phyloP scores from a whole-genome alignment of 2,329 filamentous ascomycete species.

The Aphanocladium album region DNA sequence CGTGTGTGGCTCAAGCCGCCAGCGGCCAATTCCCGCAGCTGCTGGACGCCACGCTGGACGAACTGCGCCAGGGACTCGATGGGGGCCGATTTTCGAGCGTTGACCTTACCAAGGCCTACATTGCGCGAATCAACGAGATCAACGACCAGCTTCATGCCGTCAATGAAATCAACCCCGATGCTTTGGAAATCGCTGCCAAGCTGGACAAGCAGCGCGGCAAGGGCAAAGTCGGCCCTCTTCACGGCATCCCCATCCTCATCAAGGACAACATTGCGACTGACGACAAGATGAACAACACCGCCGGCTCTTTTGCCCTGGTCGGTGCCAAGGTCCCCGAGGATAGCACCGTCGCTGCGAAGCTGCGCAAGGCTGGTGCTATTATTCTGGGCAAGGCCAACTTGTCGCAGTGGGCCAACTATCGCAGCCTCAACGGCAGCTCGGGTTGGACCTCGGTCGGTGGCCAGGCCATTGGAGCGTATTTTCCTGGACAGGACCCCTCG shows the following conservation, averaged over 20 bases:
- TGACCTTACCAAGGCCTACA: conserved; percentile 28
- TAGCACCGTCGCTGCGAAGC: conserved; percentile 51
- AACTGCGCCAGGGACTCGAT: conserved; percentile 21
- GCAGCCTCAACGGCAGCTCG: conserved; percentile 51
- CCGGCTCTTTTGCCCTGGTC: conserved; percentile 54
- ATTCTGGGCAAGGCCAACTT: conserved; percentile 61
- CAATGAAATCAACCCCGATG: conserved; percentile 31
- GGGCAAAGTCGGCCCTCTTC: conserved; percentile 36
- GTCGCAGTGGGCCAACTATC: conserved; percentile 58
- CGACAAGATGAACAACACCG: conserved; percentile 55
- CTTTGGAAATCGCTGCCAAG: conserved; percentile 25
- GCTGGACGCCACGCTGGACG: conserved; percentile 20
- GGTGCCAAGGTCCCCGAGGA: conserved; percentile 51
- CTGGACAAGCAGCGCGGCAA: conserved; percentile 23
- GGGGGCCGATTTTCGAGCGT: conserved; percentile 24
- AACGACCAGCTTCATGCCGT: conserved; percentile 25
- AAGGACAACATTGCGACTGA: conserved; percentile 60
- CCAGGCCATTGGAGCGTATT: conserved; percentile 57
- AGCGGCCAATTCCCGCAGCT: not conserved
- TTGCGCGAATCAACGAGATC: conserved; percentile 27
- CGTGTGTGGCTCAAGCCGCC: not conserved
- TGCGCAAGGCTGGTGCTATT: conserved; percentile 54
- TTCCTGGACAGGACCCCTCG: conserved; percentile 53
- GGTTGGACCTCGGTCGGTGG: conserved; percentile 62
- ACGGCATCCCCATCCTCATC: conserved; percentile 58